phyloP scores from a whole-genome alignment of 2,329 filamentous ascomycete genomes.

The Alternaria viburni region DNA sequence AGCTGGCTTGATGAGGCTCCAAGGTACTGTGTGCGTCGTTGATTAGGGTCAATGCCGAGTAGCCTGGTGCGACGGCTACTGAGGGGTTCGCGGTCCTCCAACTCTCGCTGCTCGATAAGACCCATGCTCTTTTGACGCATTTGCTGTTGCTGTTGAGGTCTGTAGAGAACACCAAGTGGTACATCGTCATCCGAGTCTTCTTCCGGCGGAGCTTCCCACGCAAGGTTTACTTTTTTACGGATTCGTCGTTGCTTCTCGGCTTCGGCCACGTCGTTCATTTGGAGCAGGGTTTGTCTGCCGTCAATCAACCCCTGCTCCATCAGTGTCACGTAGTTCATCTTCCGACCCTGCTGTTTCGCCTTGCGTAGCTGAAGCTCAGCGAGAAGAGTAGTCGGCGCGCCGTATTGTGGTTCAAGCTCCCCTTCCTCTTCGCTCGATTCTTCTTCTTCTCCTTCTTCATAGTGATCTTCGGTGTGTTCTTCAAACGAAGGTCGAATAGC shows the following conservation, averaged over 20 bases:
- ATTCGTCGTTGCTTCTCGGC: constrained; percentile 77
- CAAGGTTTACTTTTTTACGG: constrained; percentile 79
- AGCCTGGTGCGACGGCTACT: constrained; percentile 78
- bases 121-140: constrained; percentile 70
- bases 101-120: constrained; percentile 77
- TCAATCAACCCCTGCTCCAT: constrained; percentile 73
- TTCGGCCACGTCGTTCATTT: constrained; percentile 89
- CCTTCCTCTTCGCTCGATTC: constrained; percentile 52
- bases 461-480: constrained; percentile 20
- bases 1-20: constrained; percentile 32
- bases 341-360: constrained; percentile 82
- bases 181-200: constrained; percentile 74
- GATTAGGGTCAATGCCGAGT: constrained; percentile 60
- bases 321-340: constrained; percentile 67
- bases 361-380: constrained; percentile 93
- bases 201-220: constrained; percentile 77
- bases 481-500: constrained; percentile 22
- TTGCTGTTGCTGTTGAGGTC: constrained; percentile 55
- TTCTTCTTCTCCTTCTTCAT: constrained; percentile 51
- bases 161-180: constrained; percentile 80
- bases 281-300: constrained; percentile 78
- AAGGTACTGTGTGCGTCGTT: constrained; percentile 22
- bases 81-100: constrained; percentile 92
- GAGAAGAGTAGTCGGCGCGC: constrained; percentile 85
- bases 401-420: constrained; percentile 59